Evolutionary conservation across 2,329 filamentous ascomycete species (phyloP), one percentile per base, ranked within the genome.

Genomic region (Mycosphaerella sp.): DNA sequence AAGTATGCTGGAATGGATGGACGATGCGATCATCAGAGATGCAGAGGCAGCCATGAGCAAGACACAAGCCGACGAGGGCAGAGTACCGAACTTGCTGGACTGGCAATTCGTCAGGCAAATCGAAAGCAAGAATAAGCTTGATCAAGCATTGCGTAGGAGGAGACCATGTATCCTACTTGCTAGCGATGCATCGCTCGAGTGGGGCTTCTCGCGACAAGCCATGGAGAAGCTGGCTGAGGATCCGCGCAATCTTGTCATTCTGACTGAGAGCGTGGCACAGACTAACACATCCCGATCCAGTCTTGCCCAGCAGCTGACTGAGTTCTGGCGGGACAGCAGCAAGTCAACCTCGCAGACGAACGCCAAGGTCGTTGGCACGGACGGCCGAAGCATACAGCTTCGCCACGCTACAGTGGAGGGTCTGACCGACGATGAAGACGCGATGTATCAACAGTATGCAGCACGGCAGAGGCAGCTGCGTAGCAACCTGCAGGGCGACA

Each of bases 1-100:
- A 59, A 96, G 91, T 68, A 95, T 98, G 87, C 75, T 98, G 28
- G 93, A 98, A 66, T 98, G 93, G 93, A 97, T 98, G 90, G 90
- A 97, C 65, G 90, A 96, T 64, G 85, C 84, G 52, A 94, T 98
- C 53, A 86, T 95, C 37, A 84, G 89, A 49, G 91, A 97, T 57
- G 71, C 68, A 55, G 71, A 67, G 49, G 72, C 72, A 42, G 72
- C 67, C 25, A 75, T 75, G 59, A 62, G 49, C 12, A 59, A 64
- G 39, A 59, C 51, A 7, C 68, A 71, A 44, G 62, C 64, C 13
- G 73, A 73, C 21, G 71, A 73, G 12, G 45, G 45, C 13, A 81
- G 70, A 28, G 66, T 68, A 17, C 79, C 79, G 1, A 86, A 87
- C 0, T 90, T 93, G 0, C 95, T 98, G 58, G 89, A 95, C 59